Evolutionary conservation across 148 eudicot genomes (phyloP).

Genomic region (Chenopodium formosanum): DNA sequence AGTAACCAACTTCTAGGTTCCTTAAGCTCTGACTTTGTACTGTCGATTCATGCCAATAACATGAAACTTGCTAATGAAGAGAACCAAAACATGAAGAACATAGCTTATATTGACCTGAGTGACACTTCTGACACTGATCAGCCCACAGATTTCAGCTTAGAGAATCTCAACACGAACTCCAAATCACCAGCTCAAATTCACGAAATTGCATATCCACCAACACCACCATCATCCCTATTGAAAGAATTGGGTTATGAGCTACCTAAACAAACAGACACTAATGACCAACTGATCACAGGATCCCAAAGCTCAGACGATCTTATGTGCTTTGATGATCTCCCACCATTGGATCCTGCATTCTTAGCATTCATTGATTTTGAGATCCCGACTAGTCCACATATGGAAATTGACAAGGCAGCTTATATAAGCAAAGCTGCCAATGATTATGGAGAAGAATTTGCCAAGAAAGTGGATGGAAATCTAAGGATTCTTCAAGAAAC

Average conservation of each 20-base stretch:
- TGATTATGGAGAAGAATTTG: conserved; percentile 7
- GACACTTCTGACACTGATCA: background rate
- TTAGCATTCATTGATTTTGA: conserved; percentile 15
- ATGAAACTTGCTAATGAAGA: background rate
- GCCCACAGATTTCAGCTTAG: background rate
- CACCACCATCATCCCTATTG: background rate
- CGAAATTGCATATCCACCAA: background rate
- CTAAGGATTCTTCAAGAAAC: conserved; percentile 1
- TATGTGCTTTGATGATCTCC: background rate
- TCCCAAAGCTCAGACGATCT: background rate
- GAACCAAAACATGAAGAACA: too few relatives aligned
- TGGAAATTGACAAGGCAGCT: background rate
- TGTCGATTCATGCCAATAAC: background rate
- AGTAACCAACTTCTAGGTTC: background rate
- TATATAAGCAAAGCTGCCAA: conserved; percentile 5
- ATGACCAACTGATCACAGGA: background rate
- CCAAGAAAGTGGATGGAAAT: conserved; percentile 13
- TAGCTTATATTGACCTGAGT: background rate
- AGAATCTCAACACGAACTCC: too few relatives aligned
- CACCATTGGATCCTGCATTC: conserved; percentile 7
- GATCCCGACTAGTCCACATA: background rate
- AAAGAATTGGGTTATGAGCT: background rate
- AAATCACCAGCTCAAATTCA: background rate
- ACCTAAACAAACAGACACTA: background rate
- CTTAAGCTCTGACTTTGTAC: background rate